A percentile compares a stretch with the other conserved stretches of the same genome.
Conservation (phyloP, 768 basidiomycete genomes). For the Kwoniella shandongensis region DNA sequence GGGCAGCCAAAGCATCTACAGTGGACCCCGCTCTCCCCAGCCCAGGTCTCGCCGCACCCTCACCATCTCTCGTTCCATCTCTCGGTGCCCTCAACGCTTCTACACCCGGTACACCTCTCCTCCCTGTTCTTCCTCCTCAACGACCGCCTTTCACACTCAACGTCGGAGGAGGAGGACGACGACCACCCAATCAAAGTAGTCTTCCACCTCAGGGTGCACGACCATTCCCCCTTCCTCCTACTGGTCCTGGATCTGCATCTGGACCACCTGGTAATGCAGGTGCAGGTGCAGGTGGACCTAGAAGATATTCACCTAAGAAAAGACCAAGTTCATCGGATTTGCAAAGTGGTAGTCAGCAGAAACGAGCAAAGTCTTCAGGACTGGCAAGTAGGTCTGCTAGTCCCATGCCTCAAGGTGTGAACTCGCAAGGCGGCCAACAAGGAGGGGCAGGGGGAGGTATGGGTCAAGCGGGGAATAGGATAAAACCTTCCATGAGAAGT, state of each 20-base stretch:
- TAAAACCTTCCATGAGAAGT: conserved; percentile 15
- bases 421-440: neutral
- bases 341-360: neutral
- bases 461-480: conserved; percentile 3
- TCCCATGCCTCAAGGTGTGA: conserved; percentile 11
- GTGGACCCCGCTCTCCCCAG: neutral
- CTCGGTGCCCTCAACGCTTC: neutral
- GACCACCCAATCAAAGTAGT: too few relatives aligned
- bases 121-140: conserved; percentile 25
- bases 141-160: conserved; percentile 8
- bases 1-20: conserved; percentile 3
- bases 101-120: conserved; percentile 28
- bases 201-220: neutral
- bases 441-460: neutral
- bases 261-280: neutral
- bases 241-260: neutral
- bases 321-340: conserved; percentile 13
- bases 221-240: neutral
- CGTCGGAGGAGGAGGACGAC: neutral
- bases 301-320: conserved; percentile 12
- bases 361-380: neutral
- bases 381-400: conserved; percentile 17
- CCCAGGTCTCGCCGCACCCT: conserved; percentile 1
- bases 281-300: neutral
- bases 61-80: conserved; percentile 7